A percentile compares a stretch with the other conserved stretches of the same genome.
Evolutionary conservation across 768 basidiomycete genomes (phyloP).

Genomic region (Pleurotus platypus): DNA sequence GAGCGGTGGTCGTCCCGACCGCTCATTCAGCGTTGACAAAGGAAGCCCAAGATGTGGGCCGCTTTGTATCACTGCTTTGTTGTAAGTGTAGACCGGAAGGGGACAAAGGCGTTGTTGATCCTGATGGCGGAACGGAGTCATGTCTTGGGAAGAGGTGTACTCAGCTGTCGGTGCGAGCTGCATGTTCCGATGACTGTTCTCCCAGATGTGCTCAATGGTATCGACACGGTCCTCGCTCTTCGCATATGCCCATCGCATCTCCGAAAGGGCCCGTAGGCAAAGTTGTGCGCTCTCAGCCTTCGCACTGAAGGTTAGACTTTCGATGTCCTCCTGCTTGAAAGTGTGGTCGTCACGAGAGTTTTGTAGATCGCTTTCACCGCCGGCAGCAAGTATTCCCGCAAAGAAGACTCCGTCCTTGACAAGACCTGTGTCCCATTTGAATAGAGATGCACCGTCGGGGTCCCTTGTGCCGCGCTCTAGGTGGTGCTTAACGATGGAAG

Average conservation of each 20-base stretch:
- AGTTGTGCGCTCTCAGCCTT: slow-evolving; percentile 45
- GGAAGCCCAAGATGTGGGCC: not conserved
- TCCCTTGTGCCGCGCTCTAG: slow-evolving; percentile 30
- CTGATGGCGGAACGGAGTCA: slow-evolving; percentile 4
- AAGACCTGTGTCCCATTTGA: slow-evolving; percentile 82
- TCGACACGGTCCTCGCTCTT: slow-evolving; percentile 71
- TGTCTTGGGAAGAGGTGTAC: slow-evolving; percentile 1
- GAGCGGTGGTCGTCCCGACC: slow-evolving; percentile 46
- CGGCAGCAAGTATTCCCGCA: slow-evolving; percentile 74
- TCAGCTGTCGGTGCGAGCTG: slow-evolving; percentile 2
- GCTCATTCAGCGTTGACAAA: slow-evolving; percentile 25
- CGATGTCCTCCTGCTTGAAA: slow-evolving; percentile 27
- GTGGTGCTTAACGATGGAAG: slow-evolving; percentile 50
- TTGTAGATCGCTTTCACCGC: slow-evolving; percentile 44
- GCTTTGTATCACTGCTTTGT: not conserved
- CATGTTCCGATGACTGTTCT: slow-evolving; percentile 34
- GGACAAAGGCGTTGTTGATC: slow-evolving; percentile 4
- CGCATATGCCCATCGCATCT: slow-evolving; percentile 81
- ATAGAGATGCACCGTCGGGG: slow-evolving; percentile 43
- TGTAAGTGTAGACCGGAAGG: not conserved
- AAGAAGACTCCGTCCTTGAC: slow-evolving; percentile 90
- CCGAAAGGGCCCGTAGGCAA: slow-evolving; percentile 72
- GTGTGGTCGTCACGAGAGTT: slow-evolving; percentile 29
- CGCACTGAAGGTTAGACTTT: slow-evolving; percentile 21
- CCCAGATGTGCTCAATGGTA: slow-evolving; percentile 52